These are phyloP conservation scores for Hymenochaete sp. DNA, from an alignment of 1,284 basidiomycete species.

Conservation along the genomic window DNA sequence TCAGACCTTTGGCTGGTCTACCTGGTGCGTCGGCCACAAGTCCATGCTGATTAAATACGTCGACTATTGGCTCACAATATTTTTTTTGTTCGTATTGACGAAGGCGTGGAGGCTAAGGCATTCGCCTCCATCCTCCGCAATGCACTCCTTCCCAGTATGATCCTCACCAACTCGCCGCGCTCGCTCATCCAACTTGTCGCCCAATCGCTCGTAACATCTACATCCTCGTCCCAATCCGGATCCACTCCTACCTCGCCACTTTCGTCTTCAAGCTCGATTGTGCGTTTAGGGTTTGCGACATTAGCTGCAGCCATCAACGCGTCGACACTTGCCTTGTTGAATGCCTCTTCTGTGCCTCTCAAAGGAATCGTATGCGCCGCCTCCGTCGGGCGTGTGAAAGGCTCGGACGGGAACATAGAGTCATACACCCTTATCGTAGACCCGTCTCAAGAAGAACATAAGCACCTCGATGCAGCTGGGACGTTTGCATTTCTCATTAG, in stretches of 20 bases:
- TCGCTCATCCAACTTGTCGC: constrained; percentile 63
- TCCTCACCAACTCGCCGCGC: constrained; percentile 56
- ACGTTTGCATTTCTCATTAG: constrained; percentile 65
- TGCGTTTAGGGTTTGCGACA: too few relatives aligned
- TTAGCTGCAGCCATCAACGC: constrained; percentile 67
- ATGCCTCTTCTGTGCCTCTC: constrained; percentile 61
- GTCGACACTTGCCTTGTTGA: constrained; percentile 53
- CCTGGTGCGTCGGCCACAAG: constrained; percentile 34
- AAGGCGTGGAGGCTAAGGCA: constrained; percentile 51
- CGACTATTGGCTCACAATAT: background rate
- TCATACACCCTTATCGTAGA: constrained; percentile 37
- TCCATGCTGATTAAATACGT: background rate
- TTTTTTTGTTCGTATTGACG: background rate
- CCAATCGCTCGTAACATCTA: constrained; percentile 40
- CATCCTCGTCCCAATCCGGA: too few relatives aligned
- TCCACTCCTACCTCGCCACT: background rate
- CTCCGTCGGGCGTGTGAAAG: constrained; percentile 37
- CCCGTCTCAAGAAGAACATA: constrained; percentile 41
- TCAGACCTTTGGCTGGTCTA: constrained; percentile 57
- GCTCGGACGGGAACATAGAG: background rate
- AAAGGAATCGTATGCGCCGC: constrained; percentile 60
- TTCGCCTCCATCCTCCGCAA: constrained; percentile 43
- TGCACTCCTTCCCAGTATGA: constrained; percentile 47
- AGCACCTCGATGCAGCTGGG: constrained; percentile 34
- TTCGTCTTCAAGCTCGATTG: constrained; percentile 24